A percentile compares a stretch with the other conserved stretches of the same genome.
Conservation (phyloP, 306 rosid genomes). For the Castanospermum australe region DNA sequence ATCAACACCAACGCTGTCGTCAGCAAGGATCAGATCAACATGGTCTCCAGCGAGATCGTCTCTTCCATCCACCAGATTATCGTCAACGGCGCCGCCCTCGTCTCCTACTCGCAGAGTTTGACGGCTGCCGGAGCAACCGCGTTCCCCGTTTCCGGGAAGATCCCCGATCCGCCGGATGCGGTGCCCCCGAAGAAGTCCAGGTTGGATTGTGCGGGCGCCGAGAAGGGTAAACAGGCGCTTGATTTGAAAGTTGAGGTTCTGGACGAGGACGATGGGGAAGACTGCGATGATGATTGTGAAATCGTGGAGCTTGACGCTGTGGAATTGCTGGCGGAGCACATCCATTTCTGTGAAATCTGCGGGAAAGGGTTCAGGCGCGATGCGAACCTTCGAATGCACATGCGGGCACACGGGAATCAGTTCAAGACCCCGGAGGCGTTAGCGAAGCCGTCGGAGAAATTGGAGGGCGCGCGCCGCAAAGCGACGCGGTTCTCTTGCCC, state of each 20-base stretch:
- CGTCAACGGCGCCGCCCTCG: conserved; percentile 60
- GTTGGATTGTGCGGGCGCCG: not conserved
- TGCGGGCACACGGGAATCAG: conserved; percentile 86
- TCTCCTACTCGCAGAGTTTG: conserved; percentile 34
- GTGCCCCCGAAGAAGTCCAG: not conserved
- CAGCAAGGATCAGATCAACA: conserved; percentile 41
- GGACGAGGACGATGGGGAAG: conserved; percentile 22
- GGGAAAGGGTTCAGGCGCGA: conserved; percentile 94
- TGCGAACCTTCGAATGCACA: conserved; percentile 92
- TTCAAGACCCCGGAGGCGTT: conserved; percentile 80
- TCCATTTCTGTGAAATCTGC: conserved; percentile 87
- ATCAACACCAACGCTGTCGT: conserved; percentile 38
- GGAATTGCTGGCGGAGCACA: conserved; percentile 73
- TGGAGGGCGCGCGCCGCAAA: not conserved
- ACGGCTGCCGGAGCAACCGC: not conserved
- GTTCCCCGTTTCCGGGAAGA: not conserved
- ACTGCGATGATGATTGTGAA: conserved; percentile 36
- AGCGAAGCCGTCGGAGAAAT: conserved; percentile 42
- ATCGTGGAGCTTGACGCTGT: conserved; percentile 78
- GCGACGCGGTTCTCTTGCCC: conserved; percentile 71
- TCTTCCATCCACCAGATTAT: conserved; percentile 55
- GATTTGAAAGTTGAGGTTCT: conserved; percentile 36
- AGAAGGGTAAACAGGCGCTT: not conserved
- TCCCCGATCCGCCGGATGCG: not conserved
- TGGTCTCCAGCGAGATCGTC: conserved; percentile 62